These are phyloP conservation scores for Botrytis cinerea DNA, from an alignment of 2,329 filamentous ascomycete genomes.

Conservation along the genomic window DNA sequence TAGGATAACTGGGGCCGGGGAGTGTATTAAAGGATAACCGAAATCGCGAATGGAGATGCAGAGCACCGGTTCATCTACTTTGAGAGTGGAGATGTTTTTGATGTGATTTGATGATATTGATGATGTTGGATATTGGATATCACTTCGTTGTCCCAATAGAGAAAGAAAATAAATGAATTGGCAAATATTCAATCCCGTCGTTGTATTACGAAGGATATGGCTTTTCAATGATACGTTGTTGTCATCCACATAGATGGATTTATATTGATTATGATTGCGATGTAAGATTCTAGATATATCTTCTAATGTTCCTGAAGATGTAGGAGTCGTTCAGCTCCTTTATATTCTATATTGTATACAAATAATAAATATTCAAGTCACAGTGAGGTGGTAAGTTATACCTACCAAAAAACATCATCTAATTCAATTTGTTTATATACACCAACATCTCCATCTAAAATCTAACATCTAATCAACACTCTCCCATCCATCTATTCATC, in stretches of 20 bases:
- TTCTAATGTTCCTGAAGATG: not conserved
- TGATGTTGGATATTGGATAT: not conserved
- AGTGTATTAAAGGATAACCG: not conserved
- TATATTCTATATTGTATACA: not conserved
- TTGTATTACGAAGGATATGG: not conserved
- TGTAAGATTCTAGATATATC: not conserved
- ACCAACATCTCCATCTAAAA: not conserved
- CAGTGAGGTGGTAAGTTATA: not conserved
- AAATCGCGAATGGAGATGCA: conserved; percentile 4
- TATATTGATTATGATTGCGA: not conserved
- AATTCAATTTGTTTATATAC: not conserved
- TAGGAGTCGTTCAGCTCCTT: not conserved
- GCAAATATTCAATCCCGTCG: not conserved
- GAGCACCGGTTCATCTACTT: not conserved
- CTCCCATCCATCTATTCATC: not conserved
- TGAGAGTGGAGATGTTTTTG: not conserved
- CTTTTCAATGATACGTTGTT: not conserved
- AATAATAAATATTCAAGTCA: not conserved
- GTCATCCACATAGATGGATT: not conserved
- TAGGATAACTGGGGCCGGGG: not conserved
- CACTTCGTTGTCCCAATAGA: not conserved
- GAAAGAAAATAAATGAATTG: not conserved
- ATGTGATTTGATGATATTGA: not conserved
- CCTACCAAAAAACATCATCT: not conserved
- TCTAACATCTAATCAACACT: not conserved